Conservation (phyloP, 305 asterid species). For the Rubia peregrina region DNA sequence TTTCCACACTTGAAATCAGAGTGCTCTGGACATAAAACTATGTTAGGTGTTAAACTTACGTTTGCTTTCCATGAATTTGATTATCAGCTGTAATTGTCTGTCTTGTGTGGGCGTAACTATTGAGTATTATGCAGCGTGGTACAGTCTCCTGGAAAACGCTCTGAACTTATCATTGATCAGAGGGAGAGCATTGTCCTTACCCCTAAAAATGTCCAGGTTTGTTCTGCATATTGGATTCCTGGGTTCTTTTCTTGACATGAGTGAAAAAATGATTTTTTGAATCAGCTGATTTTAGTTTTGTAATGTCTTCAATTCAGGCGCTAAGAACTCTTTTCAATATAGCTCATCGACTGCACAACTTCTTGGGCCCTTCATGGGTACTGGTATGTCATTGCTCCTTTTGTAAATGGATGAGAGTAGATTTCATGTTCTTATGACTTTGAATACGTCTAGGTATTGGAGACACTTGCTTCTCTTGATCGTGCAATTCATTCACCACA, state of each 20-base stretch:
- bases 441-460: slow-evolving; percentile 64
- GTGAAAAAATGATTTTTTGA: not conserved
- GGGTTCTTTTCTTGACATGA: slow-evolving; percentile 8
- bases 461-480: slow-evolving; percentile 92
- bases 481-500: slow-evolving; percentile 95
- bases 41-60: not conserved
- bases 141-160: slow-evolving; percentile 72
- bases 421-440: slow-evolving; percentile 23
- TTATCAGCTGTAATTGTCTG: not conserved
- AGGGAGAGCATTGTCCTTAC: slow-evolving; percentile 85
- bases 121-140: slow-evolving; percentile 46
- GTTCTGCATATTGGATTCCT: slow-evolving; percentile 12
- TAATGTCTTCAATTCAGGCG: slow-evolving; percentile 43
- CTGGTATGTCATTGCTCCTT: slow-evolving; percentile 50
- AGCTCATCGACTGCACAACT: slow-evolving; percentile 90
- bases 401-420: slow-evolving; percentile 13
- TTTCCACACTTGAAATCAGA: not conserved
- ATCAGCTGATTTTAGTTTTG: slow-evolving; percentile 17
- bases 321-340: slow-evolving; percentile 94
- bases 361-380: slow-evolving; percentile 98
- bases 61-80: not conserved
- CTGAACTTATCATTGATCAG: slow-evolving; percentile 62
- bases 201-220: slow-evolving; percentile 95
- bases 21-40: slow-evolving; percentile 4
- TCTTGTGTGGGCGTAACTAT: slow-evolving; percentile 8